Percentiles rank a stretch among this genome's conserved stretches.
phyloP scores from a whole-genome alignment of 176 grass and related monocot species.

The Oryza longistaminata region DNA sequence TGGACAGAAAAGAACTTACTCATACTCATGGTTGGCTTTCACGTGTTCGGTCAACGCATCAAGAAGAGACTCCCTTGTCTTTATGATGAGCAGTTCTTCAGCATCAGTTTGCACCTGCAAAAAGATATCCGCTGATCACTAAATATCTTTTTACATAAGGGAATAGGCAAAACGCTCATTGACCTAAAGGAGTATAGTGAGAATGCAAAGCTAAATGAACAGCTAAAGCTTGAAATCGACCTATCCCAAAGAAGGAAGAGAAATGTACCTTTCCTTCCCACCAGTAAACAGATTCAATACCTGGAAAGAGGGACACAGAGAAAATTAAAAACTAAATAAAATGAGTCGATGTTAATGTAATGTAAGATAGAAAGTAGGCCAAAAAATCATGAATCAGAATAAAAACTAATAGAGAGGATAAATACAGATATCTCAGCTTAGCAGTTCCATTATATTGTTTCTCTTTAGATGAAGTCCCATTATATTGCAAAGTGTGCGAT shows the following conservation, averaged over 20 bases:
- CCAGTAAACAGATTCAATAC: constrained; percentile 91
- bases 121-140: background rate
- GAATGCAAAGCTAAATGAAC: background rate
- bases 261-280: constrained; percentile 87
- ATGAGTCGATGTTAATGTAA: background rate
- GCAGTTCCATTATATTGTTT: background rate
- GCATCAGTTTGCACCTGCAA: constrained; percentile 82
- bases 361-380: background rate
- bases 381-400: background rate
- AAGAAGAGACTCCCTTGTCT: constrained; percentile 92
- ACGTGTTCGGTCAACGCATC: constrained; percentile 76
- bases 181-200: background rate
- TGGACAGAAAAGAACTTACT: constrained; percentile 51
- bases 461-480: background rate
- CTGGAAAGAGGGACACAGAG: constrained; percentile 20
- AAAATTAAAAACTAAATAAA: background rate
- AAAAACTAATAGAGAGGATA: background rate
- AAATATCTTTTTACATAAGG: background rate
- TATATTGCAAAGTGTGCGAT: background rate
- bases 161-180: background rate
- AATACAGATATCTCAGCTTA: background rate
- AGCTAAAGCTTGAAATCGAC: background rate
- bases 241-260: background rate
- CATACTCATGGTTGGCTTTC: constrained; percentile 93
- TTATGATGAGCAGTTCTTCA: constrained; percentile 86